Conservation (phyloP, 208 protist genomes). For the Leptomonas pyrrhocoris region DNA sequence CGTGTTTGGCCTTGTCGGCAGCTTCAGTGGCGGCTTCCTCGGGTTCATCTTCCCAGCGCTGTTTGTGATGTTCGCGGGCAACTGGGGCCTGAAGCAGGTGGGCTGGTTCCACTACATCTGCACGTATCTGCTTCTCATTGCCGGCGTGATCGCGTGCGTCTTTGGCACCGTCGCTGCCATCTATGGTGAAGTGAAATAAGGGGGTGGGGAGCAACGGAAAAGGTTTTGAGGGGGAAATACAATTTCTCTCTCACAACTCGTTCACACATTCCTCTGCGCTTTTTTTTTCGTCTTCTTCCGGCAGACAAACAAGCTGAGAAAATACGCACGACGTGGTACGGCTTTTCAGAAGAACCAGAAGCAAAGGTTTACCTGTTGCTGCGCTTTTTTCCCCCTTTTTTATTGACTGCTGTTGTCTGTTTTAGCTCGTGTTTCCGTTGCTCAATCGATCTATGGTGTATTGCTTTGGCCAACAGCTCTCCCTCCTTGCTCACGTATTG, state of each 20-base stretch:
- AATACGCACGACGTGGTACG: no score
- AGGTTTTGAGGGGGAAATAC: neutral
- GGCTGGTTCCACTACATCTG: constrained; percentile 71
- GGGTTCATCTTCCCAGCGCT: constrained; percentile 86
- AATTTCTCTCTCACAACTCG: no score
- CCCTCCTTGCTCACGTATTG: no score
- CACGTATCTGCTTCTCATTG: constrained; percentile 80
- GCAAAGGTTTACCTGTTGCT: neutral
- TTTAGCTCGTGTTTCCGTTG: neutral
- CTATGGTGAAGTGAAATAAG: constrained; percentile 49
- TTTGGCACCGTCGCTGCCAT: constrained; percentile 71
- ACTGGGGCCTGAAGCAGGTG: constrained; percentile 56
- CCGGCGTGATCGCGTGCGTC: constrained; percentile 67
- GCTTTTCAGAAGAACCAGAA: neutral
- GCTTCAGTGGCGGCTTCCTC: constrained; percentile 75
- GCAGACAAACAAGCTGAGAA: no score
- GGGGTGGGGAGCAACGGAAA: neutral
- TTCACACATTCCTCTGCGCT: no score
- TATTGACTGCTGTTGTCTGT: no score
- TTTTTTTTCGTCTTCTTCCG: no score
- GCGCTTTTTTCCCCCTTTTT: no score
- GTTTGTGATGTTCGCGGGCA: constrained; percentile 82
- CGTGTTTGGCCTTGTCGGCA: constrained; percentile 82
- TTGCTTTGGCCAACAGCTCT: no score
- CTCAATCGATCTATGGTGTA: no score